phyloP scores from a whole-genome alignment of 345 rosid species.

The Boechera stricta region DNA sequence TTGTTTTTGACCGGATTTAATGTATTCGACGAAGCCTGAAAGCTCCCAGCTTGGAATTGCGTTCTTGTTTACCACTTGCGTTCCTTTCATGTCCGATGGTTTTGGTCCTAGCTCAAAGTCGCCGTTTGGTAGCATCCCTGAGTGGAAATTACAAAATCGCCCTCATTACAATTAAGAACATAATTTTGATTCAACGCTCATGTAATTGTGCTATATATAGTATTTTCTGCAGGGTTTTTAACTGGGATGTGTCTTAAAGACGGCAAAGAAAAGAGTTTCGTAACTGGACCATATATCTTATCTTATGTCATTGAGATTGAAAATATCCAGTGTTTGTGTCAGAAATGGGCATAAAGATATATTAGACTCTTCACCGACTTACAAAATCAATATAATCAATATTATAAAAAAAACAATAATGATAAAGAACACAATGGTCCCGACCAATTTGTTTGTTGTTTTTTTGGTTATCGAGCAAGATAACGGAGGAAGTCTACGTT shows the following conservation, averaged over 20 bases:
- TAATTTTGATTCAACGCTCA: neutral
- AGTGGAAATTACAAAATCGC: neutral
- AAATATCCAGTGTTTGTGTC: constrained; percentile 20
- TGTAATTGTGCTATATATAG: neutral
- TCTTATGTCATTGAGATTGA: neutral
- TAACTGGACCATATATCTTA: constrained; percentile 1
- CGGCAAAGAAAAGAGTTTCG: neutral
- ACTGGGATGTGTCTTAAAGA: neutral
- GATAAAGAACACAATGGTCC: constrained; percentile 6
- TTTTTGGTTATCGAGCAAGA: neutral
- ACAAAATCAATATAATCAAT: neutral
- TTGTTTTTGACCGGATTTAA: constrained; percentile 90
- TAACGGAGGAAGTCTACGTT: neutral
- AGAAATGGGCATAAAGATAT: constrained; percentile 24
- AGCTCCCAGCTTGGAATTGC: constrained; percentile 82
- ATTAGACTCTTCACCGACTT: constrained; percentile 21
- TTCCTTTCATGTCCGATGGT: constrained; percentile 68
- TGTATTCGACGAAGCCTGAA: constrained; percentile 86
- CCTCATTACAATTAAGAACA: neutral
- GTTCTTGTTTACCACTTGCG: constrained; percentile 52
- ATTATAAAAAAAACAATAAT: neutral
- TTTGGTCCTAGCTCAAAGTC: constrained; percentile 77
- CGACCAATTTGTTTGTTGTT: neutral
- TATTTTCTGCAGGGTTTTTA: neutral
- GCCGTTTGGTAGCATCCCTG: constrained; percentile 81